phyloP scores from a whole-genome alignment of 331 rosid species.

The Pyrus hybrid region DNA sequence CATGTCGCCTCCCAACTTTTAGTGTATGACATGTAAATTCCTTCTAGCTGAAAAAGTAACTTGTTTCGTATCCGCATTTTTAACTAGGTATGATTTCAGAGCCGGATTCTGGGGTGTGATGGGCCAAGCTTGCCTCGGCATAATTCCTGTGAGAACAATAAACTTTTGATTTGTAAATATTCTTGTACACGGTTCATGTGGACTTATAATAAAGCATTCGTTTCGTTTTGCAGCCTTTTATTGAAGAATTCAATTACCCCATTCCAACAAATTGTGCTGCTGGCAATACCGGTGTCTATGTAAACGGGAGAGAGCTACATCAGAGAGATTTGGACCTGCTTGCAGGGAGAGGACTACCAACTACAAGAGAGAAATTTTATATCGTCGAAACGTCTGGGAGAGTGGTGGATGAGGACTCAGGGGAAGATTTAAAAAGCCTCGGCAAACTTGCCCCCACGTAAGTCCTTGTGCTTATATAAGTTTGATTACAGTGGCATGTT shows the following conservation, averaged over 20 bases:
- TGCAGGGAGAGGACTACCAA: constrained; percentile 36
- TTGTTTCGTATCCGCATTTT: neutral
- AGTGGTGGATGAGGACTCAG: constrained; percentile 38
- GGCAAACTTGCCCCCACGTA: constrained; percentile 53
- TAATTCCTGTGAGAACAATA: constrained; percentile 38
- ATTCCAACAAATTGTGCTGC: constrained; percentile 39
- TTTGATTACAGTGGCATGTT: neutral
- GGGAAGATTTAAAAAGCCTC: constrained; percentile 22
- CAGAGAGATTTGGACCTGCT: constrained; percentile 43
- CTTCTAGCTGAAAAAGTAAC: neutral
- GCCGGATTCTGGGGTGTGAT: constrained; percentile 62
- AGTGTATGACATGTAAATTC: neutral
- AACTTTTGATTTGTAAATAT: neutral
- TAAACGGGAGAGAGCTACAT: constrained; percentile 45
- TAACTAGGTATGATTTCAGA: constrained; percentile 42
- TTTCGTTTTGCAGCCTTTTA: constrained; percentile 27
- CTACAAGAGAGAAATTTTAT: constrained; percentile 25
- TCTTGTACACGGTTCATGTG: neutral
- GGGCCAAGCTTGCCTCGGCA: constrained; percentile 48
- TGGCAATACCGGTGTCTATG: constrained; percentile 38
- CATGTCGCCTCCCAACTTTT: neutral
- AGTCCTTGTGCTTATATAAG: constrained; percentile 5
- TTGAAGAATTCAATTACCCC: constrained; percentile 42
- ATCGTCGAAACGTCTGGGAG: constrained; percentile 32
- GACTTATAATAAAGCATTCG: neutral